Evolutionary conservation across 75 land plant genomes (phyloP), one percentile per base, ranked within the genome.

Genomic region (Adiantum capillusveneris): DNA sequence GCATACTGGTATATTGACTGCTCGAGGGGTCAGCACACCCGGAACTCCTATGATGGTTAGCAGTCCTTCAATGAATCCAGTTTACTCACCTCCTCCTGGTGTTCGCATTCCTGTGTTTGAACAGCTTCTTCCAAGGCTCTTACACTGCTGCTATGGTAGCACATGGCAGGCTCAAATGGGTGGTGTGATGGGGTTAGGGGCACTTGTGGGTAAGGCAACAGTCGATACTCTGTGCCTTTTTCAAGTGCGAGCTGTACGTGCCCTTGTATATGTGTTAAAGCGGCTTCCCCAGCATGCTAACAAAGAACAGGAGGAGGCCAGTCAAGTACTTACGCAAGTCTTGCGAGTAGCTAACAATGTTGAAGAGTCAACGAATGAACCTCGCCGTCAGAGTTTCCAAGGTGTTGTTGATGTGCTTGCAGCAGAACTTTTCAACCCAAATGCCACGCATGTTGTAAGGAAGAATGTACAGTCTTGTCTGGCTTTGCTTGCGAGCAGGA

Each of bases 101-200:
- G 89, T 90, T 13, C 72, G 97, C 2, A 82, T 91, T 13, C 93
- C 93, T 54, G 86, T 90, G 1, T 90, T 95, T 79, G 99, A 95
- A 75, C 99, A 95, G 64, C 97, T 95, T 57, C 71, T 95, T 53
- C 97, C 86, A 53, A 85, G 99, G 1, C 86, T 95, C 63, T 73
- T 95, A 63, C 99, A 95, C 58, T 95, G 88, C 63, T 95, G 99
- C 57, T 90, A 95, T 81, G 99, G 99, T 61, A 80, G 72, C 58
- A 78, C 93, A 24, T 95, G 99, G 99, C 99, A 95, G 66, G 82
- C 97, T 26, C 99, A 90, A 65, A 95, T 95, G 63, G 97, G 99
- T 20, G 99, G 97, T 57, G 99, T 95, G 1, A 80, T 90, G 89
- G 99, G 99, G 41, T 86, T 95, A 59, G 93, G 99, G 34, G 99